phyloP scores from a whole-genome alignment of 768 basidiomycete species.

The Macrolepiota albuminosa region DNA sequence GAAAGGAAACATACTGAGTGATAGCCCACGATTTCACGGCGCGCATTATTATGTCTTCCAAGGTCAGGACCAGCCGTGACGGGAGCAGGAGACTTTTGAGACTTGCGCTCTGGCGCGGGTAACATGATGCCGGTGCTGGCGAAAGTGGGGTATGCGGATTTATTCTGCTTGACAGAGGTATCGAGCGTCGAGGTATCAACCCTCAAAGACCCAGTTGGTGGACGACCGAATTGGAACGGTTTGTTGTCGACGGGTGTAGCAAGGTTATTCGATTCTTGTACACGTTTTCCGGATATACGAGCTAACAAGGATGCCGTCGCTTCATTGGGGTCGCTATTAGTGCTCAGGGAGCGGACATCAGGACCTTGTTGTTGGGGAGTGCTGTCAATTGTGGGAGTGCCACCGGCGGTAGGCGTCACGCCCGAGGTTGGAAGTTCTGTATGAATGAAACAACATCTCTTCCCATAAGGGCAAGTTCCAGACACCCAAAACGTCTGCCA shows the following conservation, averaged over 20 bases:
- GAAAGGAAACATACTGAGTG: slow-evolving; percentile 50
- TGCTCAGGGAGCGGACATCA: slow-evolving; percentile 54
- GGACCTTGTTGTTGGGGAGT: slow-evolving; percentile 45
- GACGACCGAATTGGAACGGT: slow-evolving; percentile 53
- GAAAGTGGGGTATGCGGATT: slow-evolving; percentile 78
- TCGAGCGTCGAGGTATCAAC: slow-evolving; percentile 71
- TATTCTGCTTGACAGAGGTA: slow-evolving; percentile 66
- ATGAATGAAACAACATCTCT: slow-evolving; percentile 92
- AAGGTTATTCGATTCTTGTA: slow-evolving; percentile 40
- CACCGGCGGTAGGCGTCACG: slow-evolving; percentile 34
- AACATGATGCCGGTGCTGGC: slow-evolving; percentile 55
- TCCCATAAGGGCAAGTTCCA: slow-evolving; percentile 89
- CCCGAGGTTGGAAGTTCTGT: slow-evolving; percentile 75
- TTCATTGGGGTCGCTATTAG: slow-evolving; percentile 79
- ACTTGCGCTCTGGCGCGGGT: slow-evolving; percentile 51
- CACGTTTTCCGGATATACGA: slow-evolving; percentile 69
- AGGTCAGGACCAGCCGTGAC: slow-evolving; percentile 84
- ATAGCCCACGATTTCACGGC: slow-evolving; percentile 70
- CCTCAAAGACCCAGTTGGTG: slow-evolving; percentile 65
- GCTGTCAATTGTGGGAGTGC: slow-evolving; percentile 32
- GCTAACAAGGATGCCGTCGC: slow-evolving; percentile 68
- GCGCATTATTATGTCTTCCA: slow-evolving; percentile 67
- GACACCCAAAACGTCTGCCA: slow-evolving; percentile 89
- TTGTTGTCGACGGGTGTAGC: slow-evolving; percentile 56
- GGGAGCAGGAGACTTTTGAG: slow-evolving; percentile 70